A percentile compares a stretch with the other conserved stretches of the same genome.
Conservation (phyloP, 306 rosid genomes). For the Medicago truncatula region DNA sequence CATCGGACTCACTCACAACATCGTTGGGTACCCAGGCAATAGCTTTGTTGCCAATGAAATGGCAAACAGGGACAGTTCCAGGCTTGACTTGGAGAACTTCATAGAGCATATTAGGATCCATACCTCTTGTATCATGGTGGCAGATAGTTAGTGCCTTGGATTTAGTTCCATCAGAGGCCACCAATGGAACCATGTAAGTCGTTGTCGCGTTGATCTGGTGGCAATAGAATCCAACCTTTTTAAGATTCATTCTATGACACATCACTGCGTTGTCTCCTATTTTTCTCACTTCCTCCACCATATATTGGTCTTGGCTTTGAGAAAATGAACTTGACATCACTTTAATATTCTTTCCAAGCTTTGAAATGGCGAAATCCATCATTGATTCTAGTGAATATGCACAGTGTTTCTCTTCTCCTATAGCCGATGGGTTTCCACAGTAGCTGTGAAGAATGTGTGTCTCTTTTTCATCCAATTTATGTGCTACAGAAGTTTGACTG, state of each 20-base stretch:
- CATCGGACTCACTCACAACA: background rate
- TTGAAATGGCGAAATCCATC: background rate
- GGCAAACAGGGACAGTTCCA: background rate
- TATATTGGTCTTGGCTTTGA: background rate
- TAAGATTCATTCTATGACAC: background rate
- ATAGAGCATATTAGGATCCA: background rate
- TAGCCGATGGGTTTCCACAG: constrained; percentile 12
- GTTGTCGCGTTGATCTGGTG: background rate
- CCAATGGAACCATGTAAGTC: background rate
- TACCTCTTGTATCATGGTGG: constrained; percentile 14
- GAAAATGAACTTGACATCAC: background rate
- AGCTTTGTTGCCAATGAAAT: background rate
- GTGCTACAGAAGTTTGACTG: background rate
- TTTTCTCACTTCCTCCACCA: background rate
- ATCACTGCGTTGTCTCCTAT: background rate
- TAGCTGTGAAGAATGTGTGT: background rate
- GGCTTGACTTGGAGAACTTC: background rate
- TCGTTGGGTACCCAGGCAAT: background rate
- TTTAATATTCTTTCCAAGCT: background rate
- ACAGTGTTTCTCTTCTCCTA: constrained; percentile 32
- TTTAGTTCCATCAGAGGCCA: background rate
- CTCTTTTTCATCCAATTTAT: background rate
- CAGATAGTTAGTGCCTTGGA: background rate
- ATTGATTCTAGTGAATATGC: constrained; percentile 22
- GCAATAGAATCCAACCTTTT: background rate